Percentiles rank a stretch among this genome's conserved stretches.
Evolutionary conservation across 352 stramenopile genomes (phyloP).

Genomic region (Saprolegnia parasitica): DNA sequence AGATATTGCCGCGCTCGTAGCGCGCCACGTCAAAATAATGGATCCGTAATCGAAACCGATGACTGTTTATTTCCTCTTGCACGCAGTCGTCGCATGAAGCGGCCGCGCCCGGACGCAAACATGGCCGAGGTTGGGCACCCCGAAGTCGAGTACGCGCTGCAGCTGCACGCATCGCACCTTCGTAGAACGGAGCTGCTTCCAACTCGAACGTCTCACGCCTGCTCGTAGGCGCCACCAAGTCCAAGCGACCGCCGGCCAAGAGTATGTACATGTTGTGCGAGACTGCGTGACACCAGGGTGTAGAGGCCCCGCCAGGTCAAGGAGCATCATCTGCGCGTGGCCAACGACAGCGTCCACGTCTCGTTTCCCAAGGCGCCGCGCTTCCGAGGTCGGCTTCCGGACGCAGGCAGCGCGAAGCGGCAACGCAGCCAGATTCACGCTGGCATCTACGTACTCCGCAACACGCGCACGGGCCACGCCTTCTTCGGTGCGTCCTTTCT

Average conservation of each 20-base stretch:
- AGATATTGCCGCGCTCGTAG: not conserved
- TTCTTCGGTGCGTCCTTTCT: conserved; percentile 41
- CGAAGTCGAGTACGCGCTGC: not conserved
- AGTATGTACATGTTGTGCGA: not conserved
- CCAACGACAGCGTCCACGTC: conserved; percentile 12
- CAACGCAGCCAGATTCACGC: conserved; percentile 44
- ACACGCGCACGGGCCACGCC: conserved; percentile 51
- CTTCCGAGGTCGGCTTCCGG: not conserved
- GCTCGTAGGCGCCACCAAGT: not conserved
- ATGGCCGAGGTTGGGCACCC: not conserved
- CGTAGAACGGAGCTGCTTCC: not conserved
- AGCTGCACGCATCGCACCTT: not conserved
- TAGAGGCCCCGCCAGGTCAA: not conserved
- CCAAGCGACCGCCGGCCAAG: not conserved
- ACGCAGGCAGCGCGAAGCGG: not conserved
- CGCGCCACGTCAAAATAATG: too few relatives aligned
- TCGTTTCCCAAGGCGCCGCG: conserved; percentile 24
- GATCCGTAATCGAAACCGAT: not conserved
- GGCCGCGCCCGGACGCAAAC: not conserved
- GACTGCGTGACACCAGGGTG: not conserved
- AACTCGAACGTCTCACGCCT: not conserved
- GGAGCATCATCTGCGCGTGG: not conserved
- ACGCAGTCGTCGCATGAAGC: not conserved
- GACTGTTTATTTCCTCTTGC: not conserved
- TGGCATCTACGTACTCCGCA: conserved; percentile 62